Evolutionary conservation across 768 basidiomycete species (phyloP).

Genomic region (Trametes punicea): DNA sequence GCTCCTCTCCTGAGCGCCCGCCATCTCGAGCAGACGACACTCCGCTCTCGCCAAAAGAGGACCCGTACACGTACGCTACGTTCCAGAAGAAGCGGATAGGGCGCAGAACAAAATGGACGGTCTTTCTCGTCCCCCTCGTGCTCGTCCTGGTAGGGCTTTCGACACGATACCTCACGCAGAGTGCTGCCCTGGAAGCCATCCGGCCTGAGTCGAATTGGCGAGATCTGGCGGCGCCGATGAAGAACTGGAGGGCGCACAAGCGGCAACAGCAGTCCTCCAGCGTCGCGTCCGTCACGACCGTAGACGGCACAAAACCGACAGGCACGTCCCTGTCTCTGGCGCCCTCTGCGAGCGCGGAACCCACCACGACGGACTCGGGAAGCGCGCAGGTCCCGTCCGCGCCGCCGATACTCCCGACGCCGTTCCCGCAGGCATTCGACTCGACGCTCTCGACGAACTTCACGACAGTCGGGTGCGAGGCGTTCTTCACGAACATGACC

Average conservation of each 20-base stretch:
- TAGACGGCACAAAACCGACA: not conserved
- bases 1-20: conserved; percentile 7
- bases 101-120: conserved; percentile 46
- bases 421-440: conserved; percentile 78
- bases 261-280: conserved; percentile 33
- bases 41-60: conserved; percentile 10
- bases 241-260: conserved; percentile 42
- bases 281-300: conserved; percentile 5
- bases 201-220: conserved; percentile 18
- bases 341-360: conserved; percentile 7
- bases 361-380: conserved; percentile 28
- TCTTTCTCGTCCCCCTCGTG: conserved; percentile 52
- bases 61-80: conserved; percentile 2
- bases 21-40: not conserved
- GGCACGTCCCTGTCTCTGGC: conserved; percentile 10
- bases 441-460: conserved; percentile 61
- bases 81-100: conserved; percentile 41
- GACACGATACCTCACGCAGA: conserved; percentile 50
- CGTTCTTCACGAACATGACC: conserved; percentile 79
- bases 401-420: conserved; percentile 59
- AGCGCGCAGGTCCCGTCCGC: conserved; percentile 41
- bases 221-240: conserved; percentile 23
- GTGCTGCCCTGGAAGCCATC: conserved; percentile 43
- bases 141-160: conserved; percentile 53
- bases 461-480: conserved; percentile 57